Evolutionary conservation across 139 green algal genomes (phyloP), one percentile per base, ranked within the genome.

Genomic region (Tetraselmis chui): DNA sequence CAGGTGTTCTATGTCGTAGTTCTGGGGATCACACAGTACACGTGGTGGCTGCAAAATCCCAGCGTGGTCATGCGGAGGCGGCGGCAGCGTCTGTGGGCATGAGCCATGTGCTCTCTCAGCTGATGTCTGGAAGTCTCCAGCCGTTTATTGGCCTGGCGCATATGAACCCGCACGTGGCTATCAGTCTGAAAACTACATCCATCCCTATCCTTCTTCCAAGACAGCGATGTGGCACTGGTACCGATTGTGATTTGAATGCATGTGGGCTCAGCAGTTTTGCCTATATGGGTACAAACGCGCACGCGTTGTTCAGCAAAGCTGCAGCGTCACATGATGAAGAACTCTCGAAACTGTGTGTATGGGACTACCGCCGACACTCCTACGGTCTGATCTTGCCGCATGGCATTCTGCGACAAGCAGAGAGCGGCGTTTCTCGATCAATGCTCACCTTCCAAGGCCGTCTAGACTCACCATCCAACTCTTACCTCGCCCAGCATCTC

Each of bases 211-310:
- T 77, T 22, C 59, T 67, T 29, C 58, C 84, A 84, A 76, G 32
- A 29, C 25, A 80, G 23, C 0, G 59, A 59, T 24, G 31, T 82
- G 81, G 28, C 76, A 27, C n/a, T 28, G 26, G 29, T 2, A 23
- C 76, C 30, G 2, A 18, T 29, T 23, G n/a, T 30, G 26, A 26
- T 26, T 24, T n/a, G 11, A 24, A 23, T 25, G 5, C 1, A 28
- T 23, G 18, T 84, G 25, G 82, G 75, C 81, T 87, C 22, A 87
- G 81, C 76, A 86, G 84, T 0, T 93, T 93, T 85, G 90, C 90
- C 23, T 93, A 89, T 85, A 91, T 91, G 88, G 88, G 88, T 31
- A 92, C 88, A 31, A 92, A 92, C 59, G 88, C 88, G 0, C 83
- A 89, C 31, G 74, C 83, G 11, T 27, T 90, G n/a, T 2, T 76